Percentiles rank a stretch among this genome's conserved stretches.
Evolutionary conservation across 495 filamentous ascomycete species (phyloP).

Genomic region (Neurospora tetrasperma): DNA sequence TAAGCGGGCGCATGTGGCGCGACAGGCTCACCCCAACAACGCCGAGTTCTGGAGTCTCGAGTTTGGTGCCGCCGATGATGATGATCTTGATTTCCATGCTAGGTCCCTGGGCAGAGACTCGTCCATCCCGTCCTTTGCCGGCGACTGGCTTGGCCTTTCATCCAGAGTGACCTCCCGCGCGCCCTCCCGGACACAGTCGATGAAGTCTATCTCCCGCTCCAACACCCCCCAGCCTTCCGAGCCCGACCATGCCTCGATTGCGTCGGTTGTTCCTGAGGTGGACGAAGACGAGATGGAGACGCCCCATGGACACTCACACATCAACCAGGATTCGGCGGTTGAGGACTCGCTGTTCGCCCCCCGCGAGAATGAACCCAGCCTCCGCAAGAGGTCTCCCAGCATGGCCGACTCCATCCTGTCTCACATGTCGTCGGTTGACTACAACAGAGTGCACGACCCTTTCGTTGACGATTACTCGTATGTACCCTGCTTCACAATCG

Average conservation of each 20-base stretch:
- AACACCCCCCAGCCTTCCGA: conserved; percentile 36
- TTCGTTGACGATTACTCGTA: conserved; percentile 80
- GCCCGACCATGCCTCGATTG: conserved; percentile 24
- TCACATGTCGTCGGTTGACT: conserved; percentile 47
- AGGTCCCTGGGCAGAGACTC: conserved; percentile 26
- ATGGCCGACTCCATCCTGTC: conserved; percentile 52
- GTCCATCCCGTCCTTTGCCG: conserved; percentile 10
- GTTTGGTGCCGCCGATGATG: conserved; percentile 58
- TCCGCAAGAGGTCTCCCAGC: conserved; percentile 49
- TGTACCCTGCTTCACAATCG: conserved; percentile 80
- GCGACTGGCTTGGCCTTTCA: conserved; percentile 18
- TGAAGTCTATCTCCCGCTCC: conserved; percentile 33
- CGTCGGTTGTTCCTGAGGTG: neutral
- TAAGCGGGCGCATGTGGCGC: conserved; percentile 36
- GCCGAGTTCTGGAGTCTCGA: conserved; percentile 72
- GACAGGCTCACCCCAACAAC: conserved; percentile 29
- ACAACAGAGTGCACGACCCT: conserved; percentile 41
- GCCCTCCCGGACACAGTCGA: conserved; percentile 36
- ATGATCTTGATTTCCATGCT: conserved; percentile 31
- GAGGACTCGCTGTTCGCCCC: conserved; percentile 70
- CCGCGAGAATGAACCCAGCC: conserved; percentile 46
- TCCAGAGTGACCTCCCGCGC: conserved; percentile 34
- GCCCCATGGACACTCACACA: conserved; percentile 28
- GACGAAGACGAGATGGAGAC: conserved; percentile 38
- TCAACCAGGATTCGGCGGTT: conserved; percentile 46